Percentiles rank a stretch among this genome's conserved stretches.
Conservation (phyloP, 2,329 filamentous ascomycete genomes). For the Beauveria sp. region DNA sequence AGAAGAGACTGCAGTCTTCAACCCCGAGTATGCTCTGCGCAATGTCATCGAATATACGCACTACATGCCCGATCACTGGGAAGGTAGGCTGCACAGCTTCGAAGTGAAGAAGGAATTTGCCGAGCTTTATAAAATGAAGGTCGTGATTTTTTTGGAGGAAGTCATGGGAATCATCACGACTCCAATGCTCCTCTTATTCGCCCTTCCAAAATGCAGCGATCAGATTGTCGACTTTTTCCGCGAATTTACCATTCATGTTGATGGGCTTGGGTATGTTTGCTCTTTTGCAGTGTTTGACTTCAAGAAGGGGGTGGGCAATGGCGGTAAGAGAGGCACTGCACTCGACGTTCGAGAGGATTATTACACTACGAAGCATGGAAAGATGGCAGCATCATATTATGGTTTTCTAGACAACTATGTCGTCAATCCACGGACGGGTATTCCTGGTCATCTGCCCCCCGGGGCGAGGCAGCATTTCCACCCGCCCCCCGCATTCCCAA, state of each 20-base stretch:
- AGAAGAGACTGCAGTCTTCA: conserved; percentile 82
- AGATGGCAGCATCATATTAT: conserved; percentile 96
- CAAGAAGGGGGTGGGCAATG: conserved; percentile 61
- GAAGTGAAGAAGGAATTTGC: conserved; percentile 90
- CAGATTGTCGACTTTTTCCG: conserved; percentile 96
- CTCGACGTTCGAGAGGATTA: conserved; percentile 82
- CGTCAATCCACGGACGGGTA: conserved; percentile 61
- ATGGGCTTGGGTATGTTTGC: conserved; percentile 91
- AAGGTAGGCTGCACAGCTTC: conserved; percentile 81
- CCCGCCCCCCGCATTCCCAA: conserved; percentile 67
- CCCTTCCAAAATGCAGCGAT: conserved; percentile 80
- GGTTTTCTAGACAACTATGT: conserved; percentile 92
- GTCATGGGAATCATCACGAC: conserved; percentile 88
- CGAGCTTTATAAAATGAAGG: conserved; percentile 81
- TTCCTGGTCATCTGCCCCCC: conserved; percentile 52
- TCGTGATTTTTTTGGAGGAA: conserved; percentile 87
- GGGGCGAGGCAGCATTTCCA: conserved; percentile 53
- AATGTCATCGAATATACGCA: conserved; percentile 91
- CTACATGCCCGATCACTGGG: conserved; percentile 85
- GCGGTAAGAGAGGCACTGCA: conserved; percentile 29
- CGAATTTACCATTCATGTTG: conserved; percentile 94
- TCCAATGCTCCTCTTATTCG: conserved; percentile 80
- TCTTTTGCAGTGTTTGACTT: conserved; percentile 98
- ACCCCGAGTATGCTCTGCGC: conserved; percentile 80
- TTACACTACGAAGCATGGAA: conserved; percentile 89